Evolutionary conservation across 257 asterid species (phyloP), one percentile per base, ranked within the genome.

Genomic region (Echites panduratus): DNA sequence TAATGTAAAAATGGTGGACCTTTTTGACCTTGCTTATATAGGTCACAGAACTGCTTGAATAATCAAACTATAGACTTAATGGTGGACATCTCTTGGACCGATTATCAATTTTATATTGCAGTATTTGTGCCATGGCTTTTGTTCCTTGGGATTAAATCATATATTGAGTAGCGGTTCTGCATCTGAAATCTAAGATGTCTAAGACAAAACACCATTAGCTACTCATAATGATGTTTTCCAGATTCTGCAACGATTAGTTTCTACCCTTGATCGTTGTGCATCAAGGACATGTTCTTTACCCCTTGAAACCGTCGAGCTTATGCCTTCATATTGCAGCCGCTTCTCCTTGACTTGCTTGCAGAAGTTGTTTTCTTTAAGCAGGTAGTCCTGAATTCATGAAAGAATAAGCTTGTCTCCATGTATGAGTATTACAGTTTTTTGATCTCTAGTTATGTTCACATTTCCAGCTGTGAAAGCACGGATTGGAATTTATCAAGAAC

Each of bases 311-410:
- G 99, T 91, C 66, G 97, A 88, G 83, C 92, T 91, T 75, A 88
- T 94, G 97, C 98, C 99, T 80, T 77, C 93, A 64, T 95, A 94
- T 84, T 94, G 99, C 85, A 92, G 98, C 90, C 93, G 86, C 77
- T 95, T 95, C 87, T 95, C 99, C 66, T 83, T 95, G 87, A 85
- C 88, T 81, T 95, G 99, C 85, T 85, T 95, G 89, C 90, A 92
- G 84, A 92, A 90, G 84, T 78, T 95, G 79, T 95, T 95, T 80
- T 88, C 89, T 78, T 85, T 95, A 84, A 81, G 92, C 98, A 82
- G 96, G 99, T 95, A 74, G 72, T 49, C 70, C 61, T 32, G 47
- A 75, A 53, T 73, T 58, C 57, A 47, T 44, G 32, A 45, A 72
- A 54, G 26, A 27, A 64, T 67, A 4, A 38, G 61, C n/a, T 6